Percentiles rank a stretch among this genome's conserved stretches.
phyloP scores from a whole-genome alignment of 2,329 filamentous ascomycete species.

The Aspergillus nomiae region DNA sequence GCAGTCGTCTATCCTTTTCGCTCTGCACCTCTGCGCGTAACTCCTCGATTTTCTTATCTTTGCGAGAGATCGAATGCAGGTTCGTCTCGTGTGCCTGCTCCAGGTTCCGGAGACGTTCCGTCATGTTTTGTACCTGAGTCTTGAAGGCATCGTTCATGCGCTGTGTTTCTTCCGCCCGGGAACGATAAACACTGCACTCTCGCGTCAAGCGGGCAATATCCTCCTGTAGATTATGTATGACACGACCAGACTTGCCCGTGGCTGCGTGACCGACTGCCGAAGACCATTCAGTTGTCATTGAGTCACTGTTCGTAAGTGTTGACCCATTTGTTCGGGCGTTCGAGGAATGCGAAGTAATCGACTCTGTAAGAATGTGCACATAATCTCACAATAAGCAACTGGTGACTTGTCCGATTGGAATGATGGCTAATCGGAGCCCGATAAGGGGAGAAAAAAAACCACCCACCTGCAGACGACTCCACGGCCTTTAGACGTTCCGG shows the following conservation, averaged over 20 bases:
- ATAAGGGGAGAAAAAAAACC: neutral
- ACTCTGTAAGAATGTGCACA: slow-evolving; percentile 16
- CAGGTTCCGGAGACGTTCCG: slow-evolving; percentile 48
- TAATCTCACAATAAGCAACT: neutral
- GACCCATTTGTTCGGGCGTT: slow-evolving; percentile 31
- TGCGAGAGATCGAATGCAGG: slow-evolving; percentile 47
- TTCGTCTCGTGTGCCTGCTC: slow-evolving; percentile 52
- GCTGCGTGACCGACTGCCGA: slow-evolving; percentile 53
- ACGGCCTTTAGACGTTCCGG: slow-evolving; percentile 27
- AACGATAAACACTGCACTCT: slow-evolving; percentile 48
- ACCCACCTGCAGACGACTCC: slow-evolving; percentile 29
- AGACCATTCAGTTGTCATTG: slow-evolving; percentile 46
- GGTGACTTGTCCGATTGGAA: neutral
- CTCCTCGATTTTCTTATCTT: slow-evolving; percentile 52
- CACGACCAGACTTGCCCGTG: slow-evolving; percentile 53
- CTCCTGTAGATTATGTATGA: slow-evolving; percentile 53
- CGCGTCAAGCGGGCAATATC: slow-evolving; percentile 53
- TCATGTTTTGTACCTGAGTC: slow-evolving; percentile 47
- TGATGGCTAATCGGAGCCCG: neutral
- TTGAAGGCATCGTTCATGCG: slow-evolving; percentile 49
- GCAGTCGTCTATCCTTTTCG: slow-evolving; percentile 44
- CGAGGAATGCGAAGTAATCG: slow-evolving; percentile 20
- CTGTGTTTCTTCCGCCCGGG: slow-evolving; percentile 50
- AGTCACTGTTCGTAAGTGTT: slow-evolving; percentile 33
- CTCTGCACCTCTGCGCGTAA: slow-evolving; percentile 43